Evolutionary conservation across 1,284 basidiomycete genomes (phyloP), one percentile per base, ranked within the genome.

Genomic region (Cryptococcus maquisensis): DNA sequence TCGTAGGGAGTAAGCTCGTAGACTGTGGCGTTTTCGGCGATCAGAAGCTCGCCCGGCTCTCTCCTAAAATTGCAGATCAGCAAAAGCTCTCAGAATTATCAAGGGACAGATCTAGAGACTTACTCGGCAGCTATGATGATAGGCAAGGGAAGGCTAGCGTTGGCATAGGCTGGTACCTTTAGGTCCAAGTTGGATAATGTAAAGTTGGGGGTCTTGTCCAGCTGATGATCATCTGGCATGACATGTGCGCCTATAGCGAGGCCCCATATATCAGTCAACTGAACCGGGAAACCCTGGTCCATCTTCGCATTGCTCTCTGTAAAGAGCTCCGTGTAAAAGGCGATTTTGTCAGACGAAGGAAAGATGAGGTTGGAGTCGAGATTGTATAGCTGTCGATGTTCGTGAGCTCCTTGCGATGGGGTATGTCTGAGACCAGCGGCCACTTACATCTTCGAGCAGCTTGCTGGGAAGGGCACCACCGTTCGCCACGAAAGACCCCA

Each of bases 1-100:
- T 80, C 79, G 52, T 67, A 75, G 1, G 77, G 77, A 1, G 71
- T 79, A 51, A 78, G 78, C 59, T 81, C 79, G 67, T 74, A 81
- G 10, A 74, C 60, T 9, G 77, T 76, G 2, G 75, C 75, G 59
- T 80, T 80, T 40, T 64, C 63, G 8, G 75, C 67, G 43, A 79
- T 68, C 56, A 78, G 65, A 12, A 73, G 49, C 59, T 78, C 71
- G 39, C 72, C 71, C 1, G 67, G 67, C 57, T 78, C 77, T n/a
- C 79, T 72, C 57, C 69, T 72, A 51, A 15, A 7, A 5, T 15
- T 15, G 13, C 26, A n/a, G 18, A 16, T 56, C 49, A 51, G 46
- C 51, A 23, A 15, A 44, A 16, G n/a, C 10, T n/a, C n/a, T n/a
- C n/a, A n/a, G 28, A 8, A 32, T 6, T 32, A 32, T 32, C 18